Base-by-base conservation (phyloP, 371 early-diverging fungal genomes). In the Lichtheimia ramosa region DNA sequence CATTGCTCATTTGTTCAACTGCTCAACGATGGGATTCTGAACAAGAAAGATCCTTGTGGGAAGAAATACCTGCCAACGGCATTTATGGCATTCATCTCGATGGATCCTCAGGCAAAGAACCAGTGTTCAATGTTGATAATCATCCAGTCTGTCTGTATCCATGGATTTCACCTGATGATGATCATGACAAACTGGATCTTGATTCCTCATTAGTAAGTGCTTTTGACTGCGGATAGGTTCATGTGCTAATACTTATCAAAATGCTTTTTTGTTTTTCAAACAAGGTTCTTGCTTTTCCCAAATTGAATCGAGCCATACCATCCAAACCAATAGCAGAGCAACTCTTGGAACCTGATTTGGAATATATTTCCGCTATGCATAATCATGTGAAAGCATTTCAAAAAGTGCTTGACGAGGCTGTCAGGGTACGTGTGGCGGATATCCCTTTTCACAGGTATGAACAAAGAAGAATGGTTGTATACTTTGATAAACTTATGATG, bases 21-120 rank as follows among this genome's bases (percentile, higher is more conserved):
- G 42, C 69, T 15, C 21, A 62, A 46, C 42, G 39, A n/a, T 25
- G 54, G 1, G 57, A 63, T 7, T 18, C 24, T 8, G 42, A 61
- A 42, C 61, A 56, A 8, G 46, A 46, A 16, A 14, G 16, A 21
- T n/a, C 46, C n/a, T 7, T 46, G 18, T 85, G 89, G 83, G 76
- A 82, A 51, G 92, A 93, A 59, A 82, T 93, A 5, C 87, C 89
- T 7, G 89, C 91, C 0, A 75, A 82, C 65, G 92, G 90, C 0
- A 72, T 92, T 21, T 91, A 86, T 59, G 69, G 79, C 41, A 43
- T 92, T 15, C 65, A 84, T 50, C 55, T 88, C 0, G 54, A 55
- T 16, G 28, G 61, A 8, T 41, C 51, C 3, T 4, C 25, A 51
- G 5, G 23, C 27, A 27, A 10, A 15, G 34, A 56, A n/a, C 28